Percentiles rank a stretch among this genome's conserved stretches.
phyloP scores from a whole-genome alignment of 1,139 yeast genomes.

The Magnusiomyces fungicola region DNA sequence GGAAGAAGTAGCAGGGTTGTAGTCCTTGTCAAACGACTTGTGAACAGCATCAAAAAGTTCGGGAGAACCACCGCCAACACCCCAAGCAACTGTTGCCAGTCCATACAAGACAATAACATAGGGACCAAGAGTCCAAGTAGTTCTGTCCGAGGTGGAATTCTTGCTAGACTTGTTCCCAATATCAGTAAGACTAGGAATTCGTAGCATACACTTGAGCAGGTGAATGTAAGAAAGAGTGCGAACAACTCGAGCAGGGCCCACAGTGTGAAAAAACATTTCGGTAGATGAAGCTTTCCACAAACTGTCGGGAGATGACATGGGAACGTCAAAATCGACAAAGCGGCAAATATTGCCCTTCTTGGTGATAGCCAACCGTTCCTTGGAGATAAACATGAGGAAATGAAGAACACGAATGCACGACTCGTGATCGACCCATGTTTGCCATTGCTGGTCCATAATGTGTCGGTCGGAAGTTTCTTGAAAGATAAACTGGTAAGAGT shows the following conservation, averaged over 20 bases:
- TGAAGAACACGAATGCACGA: conserved; percentile 27
- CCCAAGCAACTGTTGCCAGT: conserved; percentile 26
- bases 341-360: conserved; percentile 22
- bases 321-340: conserved; percentile 24
- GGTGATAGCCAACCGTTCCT: conserved; percentile 14
- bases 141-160: conserved; percentile 2
- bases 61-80: conserved; percentile 9
- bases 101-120: conserved; percentile 26
- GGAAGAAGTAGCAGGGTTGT: not conserved
- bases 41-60: not conserved
- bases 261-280: conserved; percentile 26
- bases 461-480: not conserved
- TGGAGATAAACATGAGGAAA: conserved; percentile 23
- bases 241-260: conserved; percentile 24
- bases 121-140: conserved; percentile 25
- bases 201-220: conserved; percentile 28
- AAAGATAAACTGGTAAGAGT: conserved; percentile 3
- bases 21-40: not conserved
- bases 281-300: conserved; percentile 27
- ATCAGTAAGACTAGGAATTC: conserved; percentile 28
- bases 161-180: conserved; percentile 3
- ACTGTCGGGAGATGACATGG: conserved; percentile 28
- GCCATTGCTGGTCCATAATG: conserved; percentile 24
- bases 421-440: conserved; percentile 31
- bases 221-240: conserved; percentile 27